These are phyloP conservation scores for Pleodorina starrii DNA, from an alignment of 139 green algal genomes.

Conservation along the genomic window DNA sequence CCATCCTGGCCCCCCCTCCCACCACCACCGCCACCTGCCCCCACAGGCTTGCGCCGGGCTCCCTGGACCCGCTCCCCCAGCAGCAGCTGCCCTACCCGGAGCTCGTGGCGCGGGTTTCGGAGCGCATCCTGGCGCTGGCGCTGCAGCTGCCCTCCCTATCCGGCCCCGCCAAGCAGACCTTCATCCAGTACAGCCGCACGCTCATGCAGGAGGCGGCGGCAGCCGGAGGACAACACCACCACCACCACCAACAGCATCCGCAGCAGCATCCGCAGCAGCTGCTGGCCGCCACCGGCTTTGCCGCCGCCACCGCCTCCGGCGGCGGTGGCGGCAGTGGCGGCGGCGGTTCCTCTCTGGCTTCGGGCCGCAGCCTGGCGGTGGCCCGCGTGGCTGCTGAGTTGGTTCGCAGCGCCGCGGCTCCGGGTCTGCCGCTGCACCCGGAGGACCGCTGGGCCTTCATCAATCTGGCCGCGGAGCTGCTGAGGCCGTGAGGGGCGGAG, in stretches of 20 bases:
- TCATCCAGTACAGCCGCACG: conserved; percentile 24
- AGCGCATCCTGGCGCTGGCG: conserved; percentile 40
- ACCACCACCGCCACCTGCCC: not conserved
- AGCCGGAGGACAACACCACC: not conserved
- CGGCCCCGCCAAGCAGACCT: conserved; percentile 40
- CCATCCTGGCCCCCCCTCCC: not conserved
- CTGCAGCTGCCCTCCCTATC: conserved; percentile 41
- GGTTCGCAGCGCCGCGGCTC: conserved; percentile 25
- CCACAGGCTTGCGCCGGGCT: not conserved
- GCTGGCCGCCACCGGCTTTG: too few relatives aligned
- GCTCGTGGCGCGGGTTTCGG: conserved; percentile 39
- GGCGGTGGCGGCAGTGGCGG: not conserved
- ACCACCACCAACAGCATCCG: too few relatives aligned
- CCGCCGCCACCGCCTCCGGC: too few relatives aligned
- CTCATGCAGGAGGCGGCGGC: conserved; percentile 21
- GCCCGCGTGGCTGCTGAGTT: conserved; percentile 22
- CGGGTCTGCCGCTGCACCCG: conserved; percentile 26
- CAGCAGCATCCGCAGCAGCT: too few relatives aligned
- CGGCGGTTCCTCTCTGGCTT: not conserved
- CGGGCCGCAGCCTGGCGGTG: conserved; percentile 19
- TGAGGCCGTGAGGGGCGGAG: conserved; percentile 3
- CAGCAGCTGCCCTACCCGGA: conserved; percentile 26
- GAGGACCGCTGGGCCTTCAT: conserved; percentile 47
- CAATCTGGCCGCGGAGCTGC: conserved; percentile 37
- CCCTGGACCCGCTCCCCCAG: conserved; percentile 10